Evolutionary conservation across 1,139 yeast genomes (phyloP).

Genomic region (Lodderomyces margitis): DNA sequence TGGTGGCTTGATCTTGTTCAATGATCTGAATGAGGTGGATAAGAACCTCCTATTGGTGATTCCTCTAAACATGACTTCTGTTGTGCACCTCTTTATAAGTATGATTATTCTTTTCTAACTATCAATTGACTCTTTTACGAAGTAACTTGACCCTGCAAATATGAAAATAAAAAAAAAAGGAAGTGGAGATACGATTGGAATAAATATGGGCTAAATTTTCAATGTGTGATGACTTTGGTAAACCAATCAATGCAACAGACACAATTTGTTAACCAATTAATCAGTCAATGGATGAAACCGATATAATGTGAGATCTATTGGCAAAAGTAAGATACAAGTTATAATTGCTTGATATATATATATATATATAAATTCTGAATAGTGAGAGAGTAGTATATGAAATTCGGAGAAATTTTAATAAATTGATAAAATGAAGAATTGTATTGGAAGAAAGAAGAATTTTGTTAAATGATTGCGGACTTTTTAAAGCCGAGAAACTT

Average conservation of each 20-base stretch:
- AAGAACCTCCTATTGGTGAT: slow-evolving; percentile 1
- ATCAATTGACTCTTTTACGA: background rate
- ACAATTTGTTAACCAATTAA: no score
- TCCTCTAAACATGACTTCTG: background rate
- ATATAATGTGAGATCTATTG: no score
- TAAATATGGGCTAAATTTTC: no score
- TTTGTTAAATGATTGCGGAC: slow-evolving; percentile 3
- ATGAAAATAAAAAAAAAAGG: no score
- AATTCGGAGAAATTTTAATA: no score
- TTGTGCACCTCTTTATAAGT: background rate
- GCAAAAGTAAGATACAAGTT: no score
- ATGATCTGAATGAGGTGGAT: background rate
- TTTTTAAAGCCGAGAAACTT: slow-evolving; percentile 6
- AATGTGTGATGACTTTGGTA: no score
- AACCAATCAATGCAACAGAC: no score
- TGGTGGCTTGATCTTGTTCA: background rate
- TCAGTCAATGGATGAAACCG: no score
- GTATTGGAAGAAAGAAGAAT: background rate
- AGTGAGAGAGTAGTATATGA: no score
- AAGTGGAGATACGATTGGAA: no score
- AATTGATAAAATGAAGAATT: background rate
- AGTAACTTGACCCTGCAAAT: no score
- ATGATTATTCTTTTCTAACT: background rate
- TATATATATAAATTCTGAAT: background rate
- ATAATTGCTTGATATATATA: background rate